A percentile compares a stretch with the other conserved stretches of the same genome.
Evolutionary conservation across 208 protist species (phyloP).

Genomic region (Angomonas deanei): DNA sequence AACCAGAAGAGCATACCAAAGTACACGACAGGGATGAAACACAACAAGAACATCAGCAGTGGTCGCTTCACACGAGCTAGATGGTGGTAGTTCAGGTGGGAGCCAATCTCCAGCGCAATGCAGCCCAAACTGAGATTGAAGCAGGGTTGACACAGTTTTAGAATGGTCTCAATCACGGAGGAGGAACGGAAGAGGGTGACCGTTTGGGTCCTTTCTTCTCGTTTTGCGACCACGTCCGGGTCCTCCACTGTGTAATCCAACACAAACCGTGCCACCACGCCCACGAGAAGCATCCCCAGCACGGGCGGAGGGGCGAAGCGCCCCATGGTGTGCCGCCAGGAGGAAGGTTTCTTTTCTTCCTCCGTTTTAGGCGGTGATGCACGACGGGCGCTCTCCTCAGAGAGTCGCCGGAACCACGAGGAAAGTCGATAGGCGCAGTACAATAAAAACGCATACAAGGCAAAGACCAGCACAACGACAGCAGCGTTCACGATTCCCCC

Average conservation of each 20-base stretch:
- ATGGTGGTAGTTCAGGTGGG: slow-evolving; percentile 15
- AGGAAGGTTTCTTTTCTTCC: too few species aligned
- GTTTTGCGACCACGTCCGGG: not conserved
- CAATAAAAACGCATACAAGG: slow-evolving; percentile 10
- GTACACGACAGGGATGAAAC: slow-evolving; percentile 15
- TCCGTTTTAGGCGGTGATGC: too few species aligned
- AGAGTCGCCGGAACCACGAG: not conserved
- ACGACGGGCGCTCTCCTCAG: not conserved
- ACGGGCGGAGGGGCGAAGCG: slow-evolving; percentile 8
- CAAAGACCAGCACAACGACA: slow-evolving; percentile 11
- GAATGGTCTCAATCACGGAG: not conserved
- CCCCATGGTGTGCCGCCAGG: not conserved
- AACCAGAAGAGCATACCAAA: slow-evolving; percentile 12
- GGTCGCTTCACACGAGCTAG: slow-evolving; percentile 1
- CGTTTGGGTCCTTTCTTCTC: not conserved
- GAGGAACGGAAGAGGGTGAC: not conserved
- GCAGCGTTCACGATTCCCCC: too few species aligned
- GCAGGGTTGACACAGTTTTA: slow-evolving; percentile 2
- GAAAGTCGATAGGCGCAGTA: not conserved
- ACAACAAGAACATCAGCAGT: slow-evolving; percentile 10
- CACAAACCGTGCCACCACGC: slow-evolving; percentile 3
- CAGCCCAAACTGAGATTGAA: slow-evolving; percentile 13
- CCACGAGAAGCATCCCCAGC: slow-evolving; percentile 18
- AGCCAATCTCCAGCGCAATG: slow-evolving; percentile 23
- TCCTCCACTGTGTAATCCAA: not conserved